Percentiles rank a stretch among this genome's conserved stretches.
phyloP scores from a whole-genome alignment of 805 yeast species.

The Suhomyces prunicola region DNA sequence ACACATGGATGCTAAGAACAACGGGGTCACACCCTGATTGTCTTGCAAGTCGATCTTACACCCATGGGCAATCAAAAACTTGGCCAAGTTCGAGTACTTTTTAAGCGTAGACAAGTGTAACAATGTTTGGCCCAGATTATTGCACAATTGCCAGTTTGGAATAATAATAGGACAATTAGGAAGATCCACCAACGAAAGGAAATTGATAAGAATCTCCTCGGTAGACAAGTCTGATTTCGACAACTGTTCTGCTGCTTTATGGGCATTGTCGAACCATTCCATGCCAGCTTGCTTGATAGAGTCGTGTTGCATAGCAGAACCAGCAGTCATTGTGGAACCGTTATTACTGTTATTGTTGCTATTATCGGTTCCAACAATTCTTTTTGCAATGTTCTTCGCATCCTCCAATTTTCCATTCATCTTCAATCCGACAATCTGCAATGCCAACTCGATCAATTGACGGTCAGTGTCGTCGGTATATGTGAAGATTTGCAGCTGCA shows the following conservation, averaged over 20 bases:
- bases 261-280: slow-evolving; percentile 54
- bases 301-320: background rate
- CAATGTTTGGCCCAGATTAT: slow-evolving; percentile 80
- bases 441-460: slow-evolving; percentile 89
- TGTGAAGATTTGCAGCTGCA: slow-evolving; percentile 68
- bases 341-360: slow-evolving; percentile 17
- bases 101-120: slow-evolving; percentile 80
- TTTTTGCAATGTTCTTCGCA: slow-evolving; percentile 87
- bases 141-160: slow-evolving; percentile 81
- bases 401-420: slow-evolving; percentile 96
- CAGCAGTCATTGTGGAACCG: slow-evolving; percentile 10
- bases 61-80: slow-evolving; percentile 63
- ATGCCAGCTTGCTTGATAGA: slow-evolving; percentile 20
- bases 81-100: slow-evolving; percentile 62
- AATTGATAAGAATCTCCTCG: slow-evolving; percentile 48
- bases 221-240: slow-evolving; percentile 45
- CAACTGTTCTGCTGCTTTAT: slow-evolving; percentile 46
- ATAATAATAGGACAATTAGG: slow-evolving; percentile 59
- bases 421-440: slow-evolving; percentile 94
- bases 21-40: slow-evolving; percentile 77
- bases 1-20: slow-evolving; percentile 78
- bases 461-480: slow-evolving; percentile 94
- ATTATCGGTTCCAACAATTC: slow-evolving; percentile 70
- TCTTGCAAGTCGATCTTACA: slow-evolving; percentile 71
- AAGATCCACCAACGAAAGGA: slow-evolving; percentile 57